Evolutionary conservation across 768 basidiomycete genomes (phyloP).

Genomic region (Amyloporia xantha): DNA sequence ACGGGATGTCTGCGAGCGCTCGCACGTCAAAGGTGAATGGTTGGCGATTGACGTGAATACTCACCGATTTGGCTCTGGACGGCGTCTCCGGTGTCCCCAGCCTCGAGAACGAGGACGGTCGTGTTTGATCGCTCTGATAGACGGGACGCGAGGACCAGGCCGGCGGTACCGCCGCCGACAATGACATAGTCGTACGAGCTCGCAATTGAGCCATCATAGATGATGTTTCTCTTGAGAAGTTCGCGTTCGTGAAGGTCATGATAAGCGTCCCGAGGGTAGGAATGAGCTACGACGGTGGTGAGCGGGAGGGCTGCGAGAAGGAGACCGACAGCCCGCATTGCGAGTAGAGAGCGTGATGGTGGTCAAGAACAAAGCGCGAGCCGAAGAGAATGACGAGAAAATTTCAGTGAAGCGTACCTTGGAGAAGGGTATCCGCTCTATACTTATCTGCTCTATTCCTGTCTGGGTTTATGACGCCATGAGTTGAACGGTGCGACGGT

Average conservation of each 20-base stretch:
- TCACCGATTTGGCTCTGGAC: conserved; percentile 28
- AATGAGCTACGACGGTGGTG: neutral
- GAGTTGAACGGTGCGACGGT: neutral
- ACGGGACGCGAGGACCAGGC: conserved; percentile 39
- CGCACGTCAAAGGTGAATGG: neutral
- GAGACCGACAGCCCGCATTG: neutral
- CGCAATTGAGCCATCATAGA: conserved; percentile 32
- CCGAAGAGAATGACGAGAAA: neutral
- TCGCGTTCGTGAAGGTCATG: conserved; percentile 4
- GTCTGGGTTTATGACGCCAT: neutral
- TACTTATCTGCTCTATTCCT: neutral
- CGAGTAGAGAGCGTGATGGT: neutral
- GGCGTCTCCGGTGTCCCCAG: conserved; percentile 39
- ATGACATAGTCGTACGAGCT: conserved; percentile 50
- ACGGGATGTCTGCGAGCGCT: conserved; percentile 37
- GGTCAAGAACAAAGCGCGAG: neutral
- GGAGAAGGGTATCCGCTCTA: neutral
- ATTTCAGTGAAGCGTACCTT: neutral
- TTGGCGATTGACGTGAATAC: conserved; percentile 10
- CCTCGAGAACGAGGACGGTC: conserved; percentile 38
- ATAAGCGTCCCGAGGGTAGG: neutral
- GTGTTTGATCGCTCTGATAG: conserved; percentile 38
- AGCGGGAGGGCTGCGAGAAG: neutral
- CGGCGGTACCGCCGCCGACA: conserved; percentile 41
- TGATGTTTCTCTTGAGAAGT: conserved; percentile 30